Evolutionary conservation across 495 filamentous ascomycete species (phyloP).

Genomic region (Podospora australis): DNA sequence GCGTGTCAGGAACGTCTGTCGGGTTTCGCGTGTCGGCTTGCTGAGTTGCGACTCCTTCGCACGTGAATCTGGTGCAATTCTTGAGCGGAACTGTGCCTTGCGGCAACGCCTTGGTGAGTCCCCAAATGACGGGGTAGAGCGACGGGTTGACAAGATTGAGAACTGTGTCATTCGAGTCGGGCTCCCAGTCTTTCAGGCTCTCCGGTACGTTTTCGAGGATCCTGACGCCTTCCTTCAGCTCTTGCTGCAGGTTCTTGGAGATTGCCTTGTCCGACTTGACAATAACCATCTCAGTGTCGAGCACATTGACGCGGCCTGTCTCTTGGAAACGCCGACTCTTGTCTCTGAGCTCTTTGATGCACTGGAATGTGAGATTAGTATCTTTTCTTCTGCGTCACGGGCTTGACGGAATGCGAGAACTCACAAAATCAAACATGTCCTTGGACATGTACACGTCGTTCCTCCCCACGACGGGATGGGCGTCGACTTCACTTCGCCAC

Average conservation of each 20-base stretch:
- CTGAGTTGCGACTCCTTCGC: no score
- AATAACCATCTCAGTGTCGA: slow-evolving; percentile 23
- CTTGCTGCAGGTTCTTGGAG: slow-evolving; percentile 9
- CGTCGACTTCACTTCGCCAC: slow-evolving; percentile 23
- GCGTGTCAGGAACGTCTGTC: neutral
- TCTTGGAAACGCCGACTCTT: slow-evolving; percentile 30
- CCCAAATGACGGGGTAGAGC: slow-evolving; percentile 53
- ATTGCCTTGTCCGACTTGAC: slow-evolving; percentile 26
- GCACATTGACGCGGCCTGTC: slow-evolving; percentile 25
- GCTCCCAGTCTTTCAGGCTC: slow-evolving; percentile 52
- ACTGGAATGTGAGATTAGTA: slow-evolving; percentile 18
- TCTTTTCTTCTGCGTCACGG: neutral
- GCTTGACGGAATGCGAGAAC: neutral
- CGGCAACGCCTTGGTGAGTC: slow-evolving; percentile 39
- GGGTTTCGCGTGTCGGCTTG: slow-evolving; percentile 11
- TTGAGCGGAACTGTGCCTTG: slow-evolving; percentile 31
- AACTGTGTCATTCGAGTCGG: slow-evolving; percentile 47
- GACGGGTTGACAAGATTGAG: slow-evolving; percentile 58
- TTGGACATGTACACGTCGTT: slow-evolving; percentile 31
- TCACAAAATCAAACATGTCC: slow-evolving; percentile 46
- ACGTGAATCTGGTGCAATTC: slow-evolving; percentile 34
- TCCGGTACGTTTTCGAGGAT: slow-evolving; percentile 41
- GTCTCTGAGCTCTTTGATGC: slow-evolving; percentile 44
- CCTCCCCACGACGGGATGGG: slow-evolving; percentile 9
- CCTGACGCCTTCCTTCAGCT: slow-evolving; percentile 14